Evolutionary conservation across 2,329 filamentous ascomycete genomes (phyloP), one percentile per base, ranked within the genome.

Genomic region (Biscogniauxia mediterranea): DNA sequence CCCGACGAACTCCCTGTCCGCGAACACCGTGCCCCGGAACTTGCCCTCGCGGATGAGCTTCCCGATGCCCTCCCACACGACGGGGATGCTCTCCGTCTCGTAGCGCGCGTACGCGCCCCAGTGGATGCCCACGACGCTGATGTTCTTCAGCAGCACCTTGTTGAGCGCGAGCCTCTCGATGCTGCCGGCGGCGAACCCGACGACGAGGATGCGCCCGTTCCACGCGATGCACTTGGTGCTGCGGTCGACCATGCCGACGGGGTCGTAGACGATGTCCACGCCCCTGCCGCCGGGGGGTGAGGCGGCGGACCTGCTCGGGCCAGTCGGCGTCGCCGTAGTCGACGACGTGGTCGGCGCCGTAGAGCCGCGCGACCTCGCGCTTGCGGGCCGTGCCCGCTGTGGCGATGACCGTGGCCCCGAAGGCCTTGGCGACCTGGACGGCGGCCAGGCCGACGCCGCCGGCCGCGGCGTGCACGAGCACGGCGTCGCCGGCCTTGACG

Each of bases 121-220:
- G 78, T 96, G 91, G 70, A 97, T 79, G 1, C 94, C 94, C 1
- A 97, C 90, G 13, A 98, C 80, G 65, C 87, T 89, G 65, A 97
- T 94, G 75, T 97, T 97, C 84, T 97, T 98, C 68, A 98, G 79
- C 64, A 97, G 77, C 25, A 97, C 92, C 75, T 94, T 89, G 76
- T 98, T 98, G 80, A 96, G 87, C 13, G 93, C 90, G 51, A 98
- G 86, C 79, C 95, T 96, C 78, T 98, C 94, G 68, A 97, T 97
- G 56, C 81, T 82, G 0, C 92, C 92, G 0, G 88, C 91, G 0
- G 93, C 93, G 73, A 97, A 98, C 0, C 94, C 94, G 67, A 98
- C 89, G 5, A 98, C 87, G 52, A 97, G 78, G 59, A 98, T 83
- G 13, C 93, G 85, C 1, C 91, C 94, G 75, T 97, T 97, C 93